Base-by-base conservation (phyloP, 78 protist genomes). In the Dictyostelium discoideum region DNA sequence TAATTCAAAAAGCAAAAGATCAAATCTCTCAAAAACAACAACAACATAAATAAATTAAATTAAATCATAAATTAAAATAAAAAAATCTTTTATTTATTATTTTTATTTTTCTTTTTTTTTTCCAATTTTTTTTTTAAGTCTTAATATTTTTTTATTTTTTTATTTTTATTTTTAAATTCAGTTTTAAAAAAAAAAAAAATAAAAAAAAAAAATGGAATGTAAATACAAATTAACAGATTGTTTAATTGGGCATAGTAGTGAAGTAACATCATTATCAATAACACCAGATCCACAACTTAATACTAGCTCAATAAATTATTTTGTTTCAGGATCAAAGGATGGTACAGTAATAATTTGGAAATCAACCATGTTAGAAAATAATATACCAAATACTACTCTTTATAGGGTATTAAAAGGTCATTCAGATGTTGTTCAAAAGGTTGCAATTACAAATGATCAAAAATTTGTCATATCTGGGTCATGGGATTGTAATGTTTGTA, bases 1-100 rank as follows among this genome's bases (percentile, higher is more conserved):
- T 96, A 40, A 67, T 96, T 54, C 57, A 89, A 39, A 87, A 77
- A 29, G 96, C 97, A 29, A 87, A 88, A 84, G 87, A 73, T 73
- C 79, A 73, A 73, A 73, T 73, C 39, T 14, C 39, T 73, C 79
- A 73, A 73, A 73, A 32, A 29, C 79, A 73, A 73, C 79, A 73
- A 73, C 79, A 73, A 72, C 78, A 65, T 16, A n/a, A 72, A 72
- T 44, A 72, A 32, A 32, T 1, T 32, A 32, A 1, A 32, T 32
- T 32, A 69, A 40, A 69, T 26, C 10, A 26, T 63, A 63, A 63
- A 63, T 63, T 26, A 69, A 69, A 9, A 69, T n/a, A 69, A 20
- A 67, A 67, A 67, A 44, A 44, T 32, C 37, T 32, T 32, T 32
- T 32, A 2, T 50, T 54, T 54, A 14, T 54, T 54, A 3, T 54